Conservation (phyloP, 495 filamentous ascomycete genomes). For the Rusavskia elegans region DNA sequence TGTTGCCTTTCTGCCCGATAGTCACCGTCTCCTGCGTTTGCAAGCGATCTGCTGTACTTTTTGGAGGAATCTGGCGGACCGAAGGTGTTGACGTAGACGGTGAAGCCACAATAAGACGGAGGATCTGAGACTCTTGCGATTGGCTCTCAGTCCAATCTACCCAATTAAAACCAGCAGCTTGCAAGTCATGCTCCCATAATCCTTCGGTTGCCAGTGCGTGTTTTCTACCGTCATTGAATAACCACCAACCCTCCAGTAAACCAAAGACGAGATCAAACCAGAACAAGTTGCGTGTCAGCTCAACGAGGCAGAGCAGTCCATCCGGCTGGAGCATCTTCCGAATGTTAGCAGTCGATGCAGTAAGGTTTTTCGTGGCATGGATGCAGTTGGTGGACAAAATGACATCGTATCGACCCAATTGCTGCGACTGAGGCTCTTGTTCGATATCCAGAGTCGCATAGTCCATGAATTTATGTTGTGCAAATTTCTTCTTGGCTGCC, state of each 20-base stretch:
- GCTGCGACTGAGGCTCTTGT: conserved; percentile 15
- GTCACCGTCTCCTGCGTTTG: conserved; percentile 17
- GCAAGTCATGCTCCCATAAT: conserved; percentile 21
- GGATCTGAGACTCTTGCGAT: conserved; percentile 13
- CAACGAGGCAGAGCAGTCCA: conserved; percentile 27
- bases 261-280: conserved; percentile 33
- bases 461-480: conserved; percentile 19
- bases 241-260: conserved; percentile 35
- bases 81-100: background rate
- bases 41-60: too few species aligned
- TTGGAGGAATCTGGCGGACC: too few species aligned
- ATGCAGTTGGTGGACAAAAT: conserved; percentile 31
- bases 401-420: conserved; percentile 16
- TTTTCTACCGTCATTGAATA: conserved; percentile 26
- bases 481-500: conserved; percentile 17
- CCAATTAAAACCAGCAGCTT: conserved; percentile 17
- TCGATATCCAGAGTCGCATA: conserved; percentile 26
- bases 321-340: conserved; percentile 20
- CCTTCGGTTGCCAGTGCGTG: conserved; percentile 18
- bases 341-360: conserved; percentile 16
- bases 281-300: conserved; percentile 23
- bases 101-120: conserved; percentile 14
- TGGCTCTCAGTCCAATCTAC: conserved; percentile 23
- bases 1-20: conserved; percentile 15
- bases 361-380: conserved; percentile 28